Evolutionary conservation across 768 basidiomycete species (phyloP).

Genomic region (Fibroporia radiculosa): DNA sequence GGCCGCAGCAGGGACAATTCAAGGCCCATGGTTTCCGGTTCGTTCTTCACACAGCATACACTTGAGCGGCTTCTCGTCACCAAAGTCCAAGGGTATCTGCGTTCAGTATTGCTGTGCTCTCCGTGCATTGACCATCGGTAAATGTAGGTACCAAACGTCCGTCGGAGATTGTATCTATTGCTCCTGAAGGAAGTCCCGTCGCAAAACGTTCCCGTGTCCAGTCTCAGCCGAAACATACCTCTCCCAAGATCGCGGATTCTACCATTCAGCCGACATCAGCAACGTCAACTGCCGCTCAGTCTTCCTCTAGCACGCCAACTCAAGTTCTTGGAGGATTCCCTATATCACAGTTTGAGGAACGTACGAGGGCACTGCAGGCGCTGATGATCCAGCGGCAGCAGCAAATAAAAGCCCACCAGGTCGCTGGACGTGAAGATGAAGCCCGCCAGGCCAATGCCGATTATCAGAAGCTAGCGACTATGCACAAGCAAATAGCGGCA

Average conservation of each 20-base stretch:
- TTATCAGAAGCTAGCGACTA: background rate
- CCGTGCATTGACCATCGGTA: background rate
- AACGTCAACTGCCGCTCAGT: background rate
- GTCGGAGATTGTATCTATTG: slow-evolving; percentile 2
- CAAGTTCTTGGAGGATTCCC: background rate
- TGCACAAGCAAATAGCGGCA: background rate
- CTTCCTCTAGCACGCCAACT: slow-evolving; percentile 1
- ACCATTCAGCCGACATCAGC: background rate
- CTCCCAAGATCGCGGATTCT: background rate
- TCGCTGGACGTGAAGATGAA: background rate
- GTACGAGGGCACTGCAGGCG: background rate
- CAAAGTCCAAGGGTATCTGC: slow-evolving; percentile 26
- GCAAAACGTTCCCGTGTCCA: slow-evolving; percentile 6
- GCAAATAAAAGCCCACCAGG: background rate
- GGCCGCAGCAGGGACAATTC: slow-evolving; percentile 27
- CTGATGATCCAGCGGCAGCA: background rate
- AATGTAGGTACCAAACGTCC: slow-evolving; percentile 11
- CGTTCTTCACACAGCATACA: slow-evolving; percentile 37
- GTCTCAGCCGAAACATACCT: background rate
- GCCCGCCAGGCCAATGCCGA: background rate
- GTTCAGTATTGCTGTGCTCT: background rate
- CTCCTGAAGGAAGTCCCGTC: slow-evolving; percentile 8
- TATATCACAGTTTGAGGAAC: slow-evolving; percentile 7
- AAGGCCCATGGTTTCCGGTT: slow-evolving; percentile 52
- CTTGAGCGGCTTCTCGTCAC: slow-evolving; percentile 40